Conservation (phyloP, 163 green algal genomes). For the Volvox carteri region DNA sequence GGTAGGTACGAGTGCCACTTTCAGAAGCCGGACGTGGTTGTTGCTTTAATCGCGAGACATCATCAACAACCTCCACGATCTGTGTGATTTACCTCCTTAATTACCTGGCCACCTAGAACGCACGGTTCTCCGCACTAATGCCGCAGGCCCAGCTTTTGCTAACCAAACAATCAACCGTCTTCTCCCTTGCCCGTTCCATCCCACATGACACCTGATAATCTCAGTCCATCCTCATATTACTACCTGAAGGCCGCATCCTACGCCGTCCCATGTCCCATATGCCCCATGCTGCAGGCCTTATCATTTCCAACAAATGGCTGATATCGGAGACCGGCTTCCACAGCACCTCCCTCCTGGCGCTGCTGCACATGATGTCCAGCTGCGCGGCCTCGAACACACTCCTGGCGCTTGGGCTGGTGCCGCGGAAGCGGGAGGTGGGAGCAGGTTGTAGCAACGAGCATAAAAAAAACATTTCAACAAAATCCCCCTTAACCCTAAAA, state of each 20-base stretch:
- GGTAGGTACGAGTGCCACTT: slow-evolving; percentile 10
- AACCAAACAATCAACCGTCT: no score
- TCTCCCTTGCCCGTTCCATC: background rate
- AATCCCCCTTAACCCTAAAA: no score
- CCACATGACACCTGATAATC: background rate
- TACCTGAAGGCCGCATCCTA: no score
- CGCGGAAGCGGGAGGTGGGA: slow-evolving; percentile 1
- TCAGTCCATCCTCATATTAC: no score
- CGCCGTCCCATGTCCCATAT: background rate
- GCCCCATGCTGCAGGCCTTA: background rate
- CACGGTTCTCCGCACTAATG: no score
- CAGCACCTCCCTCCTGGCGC: slow-evolving; percentile 27
- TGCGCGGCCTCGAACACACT: background rate
- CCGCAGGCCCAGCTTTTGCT: no score
- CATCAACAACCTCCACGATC: no score
- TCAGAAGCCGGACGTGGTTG: no score
- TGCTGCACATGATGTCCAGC: slow-evolving; percentile 38
- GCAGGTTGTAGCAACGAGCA: background rate
- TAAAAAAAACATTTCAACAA: background rate
- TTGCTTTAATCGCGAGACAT: no score
- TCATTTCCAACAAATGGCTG: slow-evolving; percentile 55
- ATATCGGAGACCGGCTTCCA: slow-evolving; percentile 36
- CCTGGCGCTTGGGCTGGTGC: slow-evolving; percentile 15
- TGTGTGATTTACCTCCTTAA: no score
- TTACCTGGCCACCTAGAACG: no score